Evolutionary conservation across 805 yeast genomes (phyloP).

Genomic region (Clavispora carvajalis): DNA sequence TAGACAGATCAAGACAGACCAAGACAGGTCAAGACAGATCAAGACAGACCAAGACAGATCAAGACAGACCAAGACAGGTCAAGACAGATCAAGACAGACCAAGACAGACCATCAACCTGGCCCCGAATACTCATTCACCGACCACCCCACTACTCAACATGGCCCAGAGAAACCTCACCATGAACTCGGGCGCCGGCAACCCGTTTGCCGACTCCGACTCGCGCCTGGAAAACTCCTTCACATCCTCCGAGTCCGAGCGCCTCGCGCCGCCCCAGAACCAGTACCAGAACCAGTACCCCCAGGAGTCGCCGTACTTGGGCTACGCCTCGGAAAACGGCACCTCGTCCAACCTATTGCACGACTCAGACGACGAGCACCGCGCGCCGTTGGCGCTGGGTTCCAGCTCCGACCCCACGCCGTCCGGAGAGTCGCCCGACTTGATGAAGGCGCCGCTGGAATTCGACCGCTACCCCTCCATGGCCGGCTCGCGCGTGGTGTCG

Average conservation of each 20-base stretch:
- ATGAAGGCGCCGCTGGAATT: constrained; percentile 49
- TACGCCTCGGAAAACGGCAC: constrained; percentile 40
- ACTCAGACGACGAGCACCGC: constrained; percentile 3
- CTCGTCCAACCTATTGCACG: constrained; percentile 28
- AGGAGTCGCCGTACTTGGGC: constrained; percentile 20
- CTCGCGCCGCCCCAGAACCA: constrained; percentile 1
- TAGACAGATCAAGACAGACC: no score
- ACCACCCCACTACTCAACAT: neutral
- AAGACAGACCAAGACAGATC: no score
- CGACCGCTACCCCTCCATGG: constrained; percentile 64
- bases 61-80: no score
- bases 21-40: no score
- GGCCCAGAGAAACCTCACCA: neutral
- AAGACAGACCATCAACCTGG: no score
- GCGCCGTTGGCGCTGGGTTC: constrained; percentile 6
- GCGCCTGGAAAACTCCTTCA: constrained; percentile 4
- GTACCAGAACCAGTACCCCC: neutral
- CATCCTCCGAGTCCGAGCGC: neutral
- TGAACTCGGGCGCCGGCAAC: constrained; percentile 9
- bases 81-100: no score
- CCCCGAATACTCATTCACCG: no score
- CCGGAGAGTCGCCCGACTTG: constrained; percentile 3
- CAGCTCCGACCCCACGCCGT: constrained; percentile 9
- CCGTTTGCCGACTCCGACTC: constrained; percentile 1
- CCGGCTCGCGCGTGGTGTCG: constrained; percentile 54